These are phyloP conservation scores for Colletotrichum paranaense DNA, from an alignment of 2,329 filamentous ascomycete genomes.

Conservation along the genomic window DNA sequence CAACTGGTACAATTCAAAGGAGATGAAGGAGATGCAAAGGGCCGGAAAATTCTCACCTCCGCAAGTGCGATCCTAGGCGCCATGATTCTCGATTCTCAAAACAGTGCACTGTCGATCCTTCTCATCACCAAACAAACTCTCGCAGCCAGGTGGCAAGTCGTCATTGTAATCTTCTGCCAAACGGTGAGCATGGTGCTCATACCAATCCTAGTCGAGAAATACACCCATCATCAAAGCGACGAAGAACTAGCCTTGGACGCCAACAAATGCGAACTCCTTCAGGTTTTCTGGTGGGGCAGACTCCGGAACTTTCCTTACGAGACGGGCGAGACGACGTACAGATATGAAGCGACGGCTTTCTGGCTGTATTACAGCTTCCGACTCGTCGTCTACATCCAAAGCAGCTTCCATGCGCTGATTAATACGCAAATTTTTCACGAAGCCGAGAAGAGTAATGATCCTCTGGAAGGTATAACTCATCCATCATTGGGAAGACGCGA, in stretches of 20 bases:
- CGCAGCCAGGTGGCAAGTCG: slow-evolving; percentile 2
- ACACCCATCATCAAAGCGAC: no score
- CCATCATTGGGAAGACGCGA: no score
- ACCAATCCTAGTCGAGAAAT: neutral
- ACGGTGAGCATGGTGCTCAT: neutral
- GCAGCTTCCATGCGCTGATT: neutral
- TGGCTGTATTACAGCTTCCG: no score
- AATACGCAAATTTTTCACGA: neutral
- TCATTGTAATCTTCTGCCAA: neutral
- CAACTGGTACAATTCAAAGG: neutral
- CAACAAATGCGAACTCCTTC: neutral
- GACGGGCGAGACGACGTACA: no score
- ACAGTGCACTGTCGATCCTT: neutral
- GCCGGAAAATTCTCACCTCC: neutral
- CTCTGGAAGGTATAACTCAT: no score
- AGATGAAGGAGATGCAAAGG: no score
- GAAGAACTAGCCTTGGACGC: no score
- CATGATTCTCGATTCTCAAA: slow-evolving; percentile 21
- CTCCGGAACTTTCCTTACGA: neutral
- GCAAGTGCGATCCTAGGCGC: neutral
- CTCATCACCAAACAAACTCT: slow-evolving; percentile 7
- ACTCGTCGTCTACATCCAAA: neutral
- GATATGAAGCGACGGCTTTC: no score
- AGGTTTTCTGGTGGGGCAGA: neutral
- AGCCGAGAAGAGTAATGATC: neutral